Conservation (phyloP, 1,139 yeast species). For the Geotrichum aggregatum region DNA sequence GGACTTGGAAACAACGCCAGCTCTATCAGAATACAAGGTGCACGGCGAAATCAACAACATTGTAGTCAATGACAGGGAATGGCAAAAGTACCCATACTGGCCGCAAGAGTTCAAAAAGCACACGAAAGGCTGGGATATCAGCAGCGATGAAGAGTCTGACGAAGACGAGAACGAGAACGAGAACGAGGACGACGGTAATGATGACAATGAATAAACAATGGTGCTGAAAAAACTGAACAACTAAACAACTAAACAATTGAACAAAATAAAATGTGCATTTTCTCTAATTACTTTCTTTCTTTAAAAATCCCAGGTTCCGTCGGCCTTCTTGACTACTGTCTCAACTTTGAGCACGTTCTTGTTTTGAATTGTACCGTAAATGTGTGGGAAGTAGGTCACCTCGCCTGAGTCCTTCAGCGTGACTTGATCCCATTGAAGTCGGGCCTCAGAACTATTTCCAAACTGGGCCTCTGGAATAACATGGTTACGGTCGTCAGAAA, state of each 20-base stretch:
- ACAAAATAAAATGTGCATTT: too few relatives aligned
- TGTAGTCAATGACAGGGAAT: constrained; percentile 36
- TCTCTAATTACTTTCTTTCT: background rate
- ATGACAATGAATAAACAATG: too few relatives aligned
- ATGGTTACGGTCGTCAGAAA: constrained; percentile 26
- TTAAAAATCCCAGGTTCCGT: constrained; percentile 15
- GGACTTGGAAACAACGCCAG: background rate
- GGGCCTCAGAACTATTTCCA: constrained; percentile 31
- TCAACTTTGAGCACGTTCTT: constrained; percentile 29
- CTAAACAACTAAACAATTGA: too few relatives aligned
- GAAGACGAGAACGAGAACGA: constrained; percentile 17
- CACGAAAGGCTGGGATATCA: constrained; percentile 28
- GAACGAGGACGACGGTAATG: too few relatives aligned
- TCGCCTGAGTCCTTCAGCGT: constrained; percentile 26
- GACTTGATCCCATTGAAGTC: constrained; percentile 34
- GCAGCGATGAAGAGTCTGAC: constrained; percentile 29
- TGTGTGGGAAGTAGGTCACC: constrained; percentile 29
- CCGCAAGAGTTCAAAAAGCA: constrained; percentile 35
- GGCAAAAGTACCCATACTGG: constrained; percentile 40
- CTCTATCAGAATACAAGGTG: constrained; percentile 21
- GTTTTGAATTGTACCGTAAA: constrained; percentile 32
- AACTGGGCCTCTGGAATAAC: constrained; percentile 28
- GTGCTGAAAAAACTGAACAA: too few relatives aligned
- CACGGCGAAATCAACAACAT: constrained; percentile 39
- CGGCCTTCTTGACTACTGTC: constrained; percentile 22